Evolutionary conservation across 202 grass and related monocot genomes (phyloP).

Genomic region (Cymbopogon flexuosus): DNA sequence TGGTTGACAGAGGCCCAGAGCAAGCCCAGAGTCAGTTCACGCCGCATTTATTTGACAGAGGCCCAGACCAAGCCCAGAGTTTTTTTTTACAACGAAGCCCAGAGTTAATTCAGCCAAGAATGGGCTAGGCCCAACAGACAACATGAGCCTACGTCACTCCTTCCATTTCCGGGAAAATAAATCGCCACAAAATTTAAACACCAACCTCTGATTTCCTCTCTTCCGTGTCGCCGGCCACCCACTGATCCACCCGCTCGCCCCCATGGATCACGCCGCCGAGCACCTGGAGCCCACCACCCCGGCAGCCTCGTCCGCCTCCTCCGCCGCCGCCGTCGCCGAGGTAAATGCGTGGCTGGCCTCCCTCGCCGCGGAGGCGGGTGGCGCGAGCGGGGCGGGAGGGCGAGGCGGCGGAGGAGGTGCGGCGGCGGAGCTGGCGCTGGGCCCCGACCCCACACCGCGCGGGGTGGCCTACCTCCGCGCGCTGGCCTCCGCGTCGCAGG

Average conservation of each 20-base stretch:
- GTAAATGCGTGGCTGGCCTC: conserved; percentile 72
- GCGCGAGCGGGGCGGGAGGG: conserved; percentile 14
- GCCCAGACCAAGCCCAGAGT: too few relatives aligned
- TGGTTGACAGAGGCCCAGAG: too few relatives aligned
- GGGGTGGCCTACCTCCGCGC: conserved; percentile 66
- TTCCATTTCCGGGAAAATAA: neutral
- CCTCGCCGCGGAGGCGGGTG: conserved; percentile 48
- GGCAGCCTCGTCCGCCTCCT: conserved; percentile 24
- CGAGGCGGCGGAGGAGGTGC: conserved; percentile 33
- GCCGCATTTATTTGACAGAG: too few relatives aligned
- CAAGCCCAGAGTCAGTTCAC: too few relatives aligned
- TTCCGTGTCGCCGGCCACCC: conserved; percentile 2
- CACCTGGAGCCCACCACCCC: conserved; percentile 44
- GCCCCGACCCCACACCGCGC: conserved; percentile 61
- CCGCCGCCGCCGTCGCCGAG: conserved; percentile 53
- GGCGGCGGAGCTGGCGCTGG: conserved; percentile 45
- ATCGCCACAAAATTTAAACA: neutral
- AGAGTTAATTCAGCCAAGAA: neutral
- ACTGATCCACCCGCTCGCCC: neutral
- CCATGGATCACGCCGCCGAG: conserved; percentile 57
- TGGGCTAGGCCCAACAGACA: neutral
- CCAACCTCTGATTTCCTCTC: neutral
- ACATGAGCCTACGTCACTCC: neutral
- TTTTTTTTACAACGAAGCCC: too few relatives aligned
- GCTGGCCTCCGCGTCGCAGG: conserved; percentile 67